Evolutionary conservation across 2,329 filamentous ascomycete genomes (phyloP).

Genomic region (Microsporum canis): DNA sequence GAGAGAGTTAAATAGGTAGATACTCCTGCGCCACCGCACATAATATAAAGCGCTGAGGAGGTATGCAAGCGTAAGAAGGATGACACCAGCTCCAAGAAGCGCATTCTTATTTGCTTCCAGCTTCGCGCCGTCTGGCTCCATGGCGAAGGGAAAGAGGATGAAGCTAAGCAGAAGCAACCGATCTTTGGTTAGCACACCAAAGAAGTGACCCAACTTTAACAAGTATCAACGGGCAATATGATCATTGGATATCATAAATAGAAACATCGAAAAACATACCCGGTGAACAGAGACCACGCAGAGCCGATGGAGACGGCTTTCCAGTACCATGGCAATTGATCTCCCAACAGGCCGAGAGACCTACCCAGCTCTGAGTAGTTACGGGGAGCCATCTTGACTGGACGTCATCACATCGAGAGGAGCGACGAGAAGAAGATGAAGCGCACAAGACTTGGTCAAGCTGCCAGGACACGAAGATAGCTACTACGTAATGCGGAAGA

Average conservation of each 20-base stretch:
- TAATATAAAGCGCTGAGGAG: constrained; percentile 18
- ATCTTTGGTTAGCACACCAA: background rate
- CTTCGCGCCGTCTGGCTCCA: constrained; percentile 16
- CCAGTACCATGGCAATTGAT: constrained; percentile 18
- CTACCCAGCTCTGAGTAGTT: background rate
- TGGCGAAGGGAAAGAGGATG: constrained; percentile 22
- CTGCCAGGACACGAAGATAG: background rate
- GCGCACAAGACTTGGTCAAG: background rate
- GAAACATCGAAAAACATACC: constrained; percentile 17
- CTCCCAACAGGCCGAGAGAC: constrained; percentile 10
- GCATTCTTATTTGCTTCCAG: constrained; percentile 18
- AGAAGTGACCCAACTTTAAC: background rate
- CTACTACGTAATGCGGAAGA: background rate
- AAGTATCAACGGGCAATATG: too few species aligned
- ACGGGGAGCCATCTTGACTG: background rate
- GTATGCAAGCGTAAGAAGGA: constrained; percentile 22
- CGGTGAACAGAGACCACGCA: constrained; percentile 21
- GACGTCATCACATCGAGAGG: constrained; percentile 4
- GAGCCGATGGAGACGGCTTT: constrained; percentile 19
- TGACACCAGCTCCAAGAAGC: constrained; percentile 19
- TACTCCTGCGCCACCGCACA: constrained; percentile 16
- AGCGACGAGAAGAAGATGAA: background rate
- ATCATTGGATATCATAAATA: background rate
- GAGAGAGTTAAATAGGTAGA: constrained; percentile 22
- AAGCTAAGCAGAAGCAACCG: constrained; percentile 16